A percentile compares a stretch with the other conserved stretches of the same genome.
Evolutionary conservation across 768 basidiomycete genomes (phyloP).

Genomic region (Tulasnella sp.): DNA sequence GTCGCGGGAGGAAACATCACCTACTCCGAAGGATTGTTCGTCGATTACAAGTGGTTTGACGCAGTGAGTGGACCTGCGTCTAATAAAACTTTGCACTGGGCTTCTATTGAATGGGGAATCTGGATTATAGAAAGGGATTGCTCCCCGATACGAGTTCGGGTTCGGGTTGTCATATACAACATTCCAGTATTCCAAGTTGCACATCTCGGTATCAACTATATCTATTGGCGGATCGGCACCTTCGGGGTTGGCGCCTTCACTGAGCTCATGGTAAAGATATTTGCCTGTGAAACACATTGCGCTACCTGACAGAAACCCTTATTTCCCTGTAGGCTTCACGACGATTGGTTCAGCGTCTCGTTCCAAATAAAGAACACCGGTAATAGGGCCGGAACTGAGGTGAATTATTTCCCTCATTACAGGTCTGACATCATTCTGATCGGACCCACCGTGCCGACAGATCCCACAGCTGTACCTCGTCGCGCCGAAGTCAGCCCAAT

Average conservation of each 20-base stretch:
- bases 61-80: slow-evolving; percentile 20
- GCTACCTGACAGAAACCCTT: background rate
- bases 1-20: slow-evolving; percentile 7
- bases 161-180: slow-evolving; percentile 67
- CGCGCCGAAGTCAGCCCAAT: slow-evolving; percentile 38
- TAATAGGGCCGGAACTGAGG: slow-evolving; percentile 37
- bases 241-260: background rate
- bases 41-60: slow-evolving; percentile 24
- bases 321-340: background rate
- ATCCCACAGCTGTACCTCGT: slow-evolving; percentile 45
- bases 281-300: background rate
- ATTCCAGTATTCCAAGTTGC: slow-evolving; percentile 49
- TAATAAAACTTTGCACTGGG: background rate
- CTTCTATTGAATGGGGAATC: slow-evolving; percentile 25
- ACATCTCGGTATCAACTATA: slow-evolving; percentile 24
- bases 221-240: slow-evolving; percentile 3
- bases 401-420: background rate
- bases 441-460: background rate
- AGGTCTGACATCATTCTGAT: background rate
- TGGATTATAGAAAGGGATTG: slow-evolving; percentile 41
- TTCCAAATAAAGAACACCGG: slow-evolving; percentile 44
- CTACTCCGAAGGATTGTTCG: slow-evolving; percentile 17
- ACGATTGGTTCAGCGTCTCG: slow-evolving; percentile 22
- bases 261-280: background rate
- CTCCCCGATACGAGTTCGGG: slow-evolving; percentile 66